Base-by-base conservation (phyloP, 805 yeast species). In the Cyberlindnera mycetangii region DNA sequence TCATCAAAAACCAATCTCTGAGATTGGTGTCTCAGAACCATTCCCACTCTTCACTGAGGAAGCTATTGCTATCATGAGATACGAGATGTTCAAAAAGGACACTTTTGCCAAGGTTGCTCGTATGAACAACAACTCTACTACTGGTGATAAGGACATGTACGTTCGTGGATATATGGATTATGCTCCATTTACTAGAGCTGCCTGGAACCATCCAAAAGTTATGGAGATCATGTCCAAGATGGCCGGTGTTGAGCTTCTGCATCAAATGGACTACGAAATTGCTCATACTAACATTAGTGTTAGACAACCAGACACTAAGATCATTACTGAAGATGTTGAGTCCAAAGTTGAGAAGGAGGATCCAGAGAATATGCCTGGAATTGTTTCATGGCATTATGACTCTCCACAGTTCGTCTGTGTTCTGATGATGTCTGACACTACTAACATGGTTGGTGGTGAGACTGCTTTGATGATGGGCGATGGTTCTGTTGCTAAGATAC, bases 371-470 rank as follows among this genome's bases (percentile, higher is more conserved):
- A 68, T 76, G 39, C 78, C 79, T 11, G 82, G 79, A 18, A 70
- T 78, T 34, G 81, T 78, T 28, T 76, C 78, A 24, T 79, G 85
- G 85, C 85, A 79, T 65, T 59, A 66, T 42, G 85, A 79, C 56
- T 71, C 80, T n/a, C 78, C 77, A 44, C 84, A 83, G 14, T 78
- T 77, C 56, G 84, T 79, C 16, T 79, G 83, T 61, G 85, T 79
- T 14, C 66, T 79, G 48, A 79, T 79, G 85, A 56, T 79, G 36
- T 72, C 79, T 24, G 83, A 79, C 55, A 79, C 85, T 8, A 51
- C 72, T 3, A 61, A 68, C 36, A 78, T 79, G 83, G 65, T 74
- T 58, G 84, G 84, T 22, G 84, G 84, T 39, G 84, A 78, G 56
- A 78, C 83, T 3, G 67, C 74, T 22, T 66, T 78, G 49, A 68